Base-by-base conservation (phyloP, 768 basidiomycete species). In the Sporobolomyces pararoseus region DNA sequence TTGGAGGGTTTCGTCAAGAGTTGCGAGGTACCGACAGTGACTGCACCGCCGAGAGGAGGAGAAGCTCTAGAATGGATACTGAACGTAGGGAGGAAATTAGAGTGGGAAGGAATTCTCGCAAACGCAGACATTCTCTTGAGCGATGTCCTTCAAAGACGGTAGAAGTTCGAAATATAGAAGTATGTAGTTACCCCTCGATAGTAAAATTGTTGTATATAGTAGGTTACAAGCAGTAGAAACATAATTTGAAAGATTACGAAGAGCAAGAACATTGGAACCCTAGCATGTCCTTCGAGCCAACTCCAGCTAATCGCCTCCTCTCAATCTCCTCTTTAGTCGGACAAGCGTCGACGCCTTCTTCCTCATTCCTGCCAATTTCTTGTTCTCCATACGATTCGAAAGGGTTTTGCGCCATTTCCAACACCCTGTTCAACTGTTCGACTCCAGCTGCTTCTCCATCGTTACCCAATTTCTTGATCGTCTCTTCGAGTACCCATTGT, bases 401-500 rank as follows among this genome's bases (percentile, higher is more conserved):
- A 2, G 95, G 93, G 46, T 85, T 84, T 61, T 84, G 86, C 7
- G 90, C 87, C 92, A 99, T 94, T 88, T 89, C 84, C 79, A 96
- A 81, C 23, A 96, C 88, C 79, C 91, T 90, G 17, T 86, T 86
- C 59, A 97, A 80, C 46, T 77, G 76, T 31, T 82, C 81, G 14
- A 82, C 77, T 75, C 92, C 89, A 9, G 19, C 61, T 21, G 2
- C 34, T 1, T 46, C 55, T 35, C 50, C 46, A 16, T 63, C 59
- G 9, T 32, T n/a, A 77, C 92, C 89, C 2, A 91, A 84, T 72
- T 84, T 84, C 70, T 80, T 79, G 77, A 98, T 98, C 29, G 90
- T 88, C 77, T 98, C 94, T 78, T 98, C 93, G 39, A 99, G 82
- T 13, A 98, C 81, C 96, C 96, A 98, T 80, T 98, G 96, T 68